phyloP scores from a whole-genome alignment of 2,329 filamentous ascomycete species.

The Cryphonectria nitschkei region DNA sequence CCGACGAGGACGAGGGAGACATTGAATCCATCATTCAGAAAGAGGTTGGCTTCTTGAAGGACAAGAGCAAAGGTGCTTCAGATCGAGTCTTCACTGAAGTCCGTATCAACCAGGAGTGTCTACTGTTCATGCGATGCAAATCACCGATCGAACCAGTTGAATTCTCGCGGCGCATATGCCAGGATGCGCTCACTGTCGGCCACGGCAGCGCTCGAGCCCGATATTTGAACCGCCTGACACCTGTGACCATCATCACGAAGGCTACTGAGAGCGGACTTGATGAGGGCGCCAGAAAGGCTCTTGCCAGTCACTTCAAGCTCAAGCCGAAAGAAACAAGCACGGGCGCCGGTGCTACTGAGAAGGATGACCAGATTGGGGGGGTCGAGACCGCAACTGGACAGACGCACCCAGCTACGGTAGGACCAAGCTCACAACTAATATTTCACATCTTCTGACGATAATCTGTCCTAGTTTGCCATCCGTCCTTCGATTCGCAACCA shows the following conservation, averaged over 20 bases:
- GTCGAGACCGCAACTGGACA: slow-evolving; percentile 22
- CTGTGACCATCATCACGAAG: slow-evolving; percentile 59
- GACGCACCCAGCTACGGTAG: slow-evolving; percentile 20
- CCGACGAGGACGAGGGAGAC: slow-evolving; percentile 56
- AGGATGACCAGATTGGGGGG: slow-evolving; percentile 28
- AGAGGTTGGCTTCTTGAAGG: slow-evolving; percentile 68
- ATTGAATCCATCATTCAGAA: slow-evolving; percentile 74
- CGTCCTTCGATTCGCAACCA: slow-evolving; percentile 78
- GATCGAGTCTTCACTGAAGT: slow-evolving; percentile 57
- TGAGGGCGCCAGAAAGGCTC: slow-evolving; percentile 64
- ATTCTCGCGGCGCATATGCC: slow-evolving; percentile 58
- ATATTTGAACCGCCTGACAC: slow-evolving; percentile 63
- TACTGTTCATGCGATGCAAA: slow-evolving; percentile 64
- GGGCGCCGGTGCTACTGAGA: slow-evolving; percentile 30
- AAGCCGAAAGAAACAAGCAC: slow-evolving; percentile 47
- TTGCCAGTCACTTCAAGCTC: slow-evolving; percentile 65
- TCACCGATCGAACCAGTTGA: slow-evolving; percentile 59
- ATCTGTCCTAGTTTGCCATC: slow-evolving; percentile 71
- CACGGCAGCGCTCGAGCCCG: slow-evolving; percentile 45
- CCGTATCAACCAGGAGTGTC: slow-evolving; percentile 61
- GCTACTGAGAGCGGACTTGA: slow-evolving; percentile 71
- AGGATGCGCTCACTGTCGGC: slow-evolving; percentile 41
- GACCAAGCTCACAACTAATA: not conserved
- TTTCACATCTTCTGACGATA: slow-evolving; percentile 2
- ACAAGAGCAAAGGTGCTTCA: slow-evolving; percentile 44